Percentiles rank a stretch among this genome's conserved stretches.
phyloP scores from a whole-genome alignment of 805 yeast genomes.

The Starmerella floricola region DNA sequence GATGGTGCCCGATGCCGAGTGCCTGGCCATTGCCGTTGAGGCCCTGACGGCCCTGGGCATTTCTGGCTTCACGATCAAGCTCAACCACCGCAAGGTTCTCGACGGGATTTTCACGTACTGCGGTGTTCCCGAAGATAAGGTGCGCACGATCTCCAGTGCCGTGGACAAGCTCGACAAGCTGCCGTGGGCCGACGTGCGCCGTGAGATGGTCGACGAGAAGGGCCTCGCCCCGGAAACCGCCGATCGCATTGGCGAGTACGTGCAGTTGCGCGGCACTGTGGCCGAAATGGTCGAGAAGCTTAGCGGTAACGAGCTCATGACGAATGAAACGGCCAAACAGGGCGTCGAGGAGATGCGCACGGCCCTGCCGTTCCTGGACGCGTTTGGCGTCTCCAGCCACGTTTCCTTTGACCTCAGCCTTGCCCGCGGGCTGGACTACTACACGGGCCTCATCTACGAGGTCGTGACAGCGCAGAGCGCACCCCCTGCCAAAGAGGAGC shows the following conservation, averaged over 20 bases:
- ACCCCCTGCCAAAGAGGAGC: slow-evolving; percentile 52
- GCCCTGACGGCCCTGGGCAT: slow-evolving; percentile 79
- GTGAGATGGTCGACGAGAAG: slow-evolving; percentile 86
- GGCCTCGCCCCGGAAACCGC: slow-evolving; percentile 85
- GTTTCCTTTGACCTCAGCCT: slow-evolving; percentile 79
- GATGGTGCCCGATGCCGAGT: slow-evolving; percentile 95
- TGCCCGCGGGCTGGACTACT: slow-evolving; percentile 95
- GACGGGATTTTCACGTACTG: slow-evolving; percentile 93
- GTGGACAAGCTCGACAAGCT: slow-evolving; percentile 91
- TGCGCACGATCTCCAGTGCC: slow-evolving; percentile 83
- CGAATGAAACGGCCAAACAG: slow-evolving; percentile 59
- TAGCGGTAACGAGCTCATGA: slow-evolving; percentile 45
- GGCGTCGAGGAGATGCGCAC: slow-evolving; percentile 74
- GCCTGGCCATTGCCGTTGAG: slow-evolving; percentile 66
- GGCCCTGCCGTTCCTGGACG: slow-evolving; percentile 66
- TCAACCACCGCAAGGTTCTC: slow-evolving; percentile 88
- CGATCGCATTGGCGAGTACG: slow-evolving; percentile 83
- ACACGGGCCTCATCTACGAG: slow-evolving; percentile 93
- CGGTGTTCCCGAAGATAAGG: slow-evolving; percentile 90
- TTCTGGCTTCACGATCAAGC: slow-evolving; percentile 75
- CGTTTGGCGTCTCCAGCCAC: slow-evolving; percentile 52
- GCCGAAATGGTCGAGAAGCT: slow-evolving; percentile 40
- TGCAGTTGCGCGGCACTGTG: slow-evolving; percentile 58
- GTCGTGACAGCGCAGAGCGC: slow-evolving; percentile 93
- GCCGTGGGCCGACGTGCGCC: slow-evolving; percentile 90